phyloP scores from a whole-genome alignment of 2,329 filamentous ascomycete genomes.

The Rhytidhysteron rufulum region DNA sequence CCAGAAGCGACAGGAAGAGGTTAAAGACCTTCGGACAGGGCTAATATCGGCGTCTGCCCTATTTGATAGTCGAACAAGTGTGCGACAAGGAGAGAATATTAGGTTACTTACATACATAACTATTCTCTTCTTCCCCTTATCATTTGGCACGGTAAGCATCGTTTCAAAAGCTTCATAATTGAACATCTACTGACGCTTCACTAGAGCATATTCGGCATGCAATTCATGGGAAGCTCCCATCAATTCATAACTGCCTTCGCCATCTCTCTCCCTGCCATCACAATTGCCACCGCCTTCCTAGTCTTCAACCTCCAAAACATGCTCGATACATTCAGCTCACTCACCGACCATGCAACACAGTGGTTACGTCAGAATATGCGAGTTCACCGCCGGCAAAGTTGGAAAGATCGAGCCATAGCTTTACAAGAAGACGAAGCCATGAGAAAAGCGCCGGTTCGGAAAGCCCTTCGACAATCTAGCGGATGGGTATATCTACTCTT shows the following conservation, averaged over 20 bases:
- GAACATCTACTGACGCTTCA: not conserved
- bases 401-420: not conserved
- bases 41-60: constrained; percentile 8
- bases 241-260: not conserved
- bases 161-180: not conserved
- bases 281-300: not conserved
- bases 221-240: constrained; percentile 2
- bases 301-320: constrained; percentile 2
- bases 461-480: not conserved
- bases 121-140: constrained; percentile 15
- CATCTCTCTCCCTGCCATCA: constrained; percentile 2
- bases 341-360: not conserved
- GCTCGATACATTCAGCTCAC: not conserved
- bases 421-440: constrained; percentile 1
- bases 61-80: constrained; percentile 14
- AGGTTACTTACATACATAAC: constrained; percentile 16
- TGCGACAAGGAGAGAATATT: constrained; percentile 17
- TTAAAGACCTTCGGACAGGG: constrained; percentile 3
- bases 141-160: constrained; percentile 11
- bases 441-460: not conserved
- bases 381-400: not conserved
- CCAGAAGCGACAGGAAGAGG: constrained; percentile 1
- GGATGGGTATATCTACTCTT: constrained; percentile 3
- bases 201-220: constrained; percentile 4
- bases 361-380: constrained; percentile 2